phyloP scores from a whole-genome alignment of 768 basidiomycete genomes.

The Hericium alpestre region DNA sequence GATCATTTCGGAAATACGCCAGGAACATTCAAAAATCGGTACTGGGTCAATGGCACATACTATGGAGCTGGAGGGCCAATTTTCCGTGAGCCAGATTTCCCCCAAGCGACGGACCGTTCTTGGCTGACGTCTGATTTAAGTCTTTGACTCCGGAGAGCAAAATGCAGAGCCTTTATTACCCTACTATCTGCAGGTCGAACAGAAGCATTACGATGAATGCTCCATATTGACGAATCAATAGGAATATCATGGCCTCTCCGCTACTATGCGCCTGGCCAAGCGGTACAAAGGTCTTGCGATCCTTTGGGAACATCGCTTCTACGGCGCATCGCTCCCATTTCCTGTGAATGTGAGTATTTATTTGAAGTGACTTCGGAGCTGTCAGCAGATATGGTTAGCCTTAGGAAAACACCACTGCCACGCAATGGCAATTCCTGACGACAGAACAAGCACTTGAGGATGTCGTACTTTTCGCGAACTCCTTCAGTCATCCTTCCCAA shows the following conservation, averaged over 20 bases:
- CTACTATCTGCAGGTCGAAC: neutral
- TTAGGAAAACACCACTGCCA: neutral
- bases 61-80: constrained; percentile 38
- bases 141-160: neutral
- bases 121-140: neutral
- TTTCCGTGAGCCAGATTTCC: constrained; percentile 25
- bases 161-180: neutral
- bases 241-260: constrained; percentile 41
- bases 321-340: constrained; percentile 29
- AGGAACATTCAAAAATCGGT: constrained; percentile 33
- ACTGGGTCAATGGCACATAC: constrained; percentile 39
- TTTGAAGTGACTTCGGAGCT: neutral
- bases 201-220: neutral
- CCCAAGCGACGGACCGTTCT: no score
- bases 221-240: constrained; percentile 3
- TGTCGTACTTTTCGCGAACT: neutral
- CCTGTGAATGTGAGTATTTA: neutral
- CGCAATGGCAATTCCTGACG: neutral
- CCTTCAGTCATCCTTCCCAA: neutral
- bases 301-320: constrained; percentile 42
- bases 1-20: constrained; percentile 32
- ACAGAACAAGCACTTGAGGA: neutral
- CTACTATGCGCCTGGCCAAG: constrained; percentile 36
- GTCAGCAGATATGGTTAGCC: neutral
- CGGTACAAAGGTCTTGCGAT: constrained; percentile 36